phyloP scores from a whole-genome alignment of 179 eudicot species.

The Beta macrorhiza region DNA sequence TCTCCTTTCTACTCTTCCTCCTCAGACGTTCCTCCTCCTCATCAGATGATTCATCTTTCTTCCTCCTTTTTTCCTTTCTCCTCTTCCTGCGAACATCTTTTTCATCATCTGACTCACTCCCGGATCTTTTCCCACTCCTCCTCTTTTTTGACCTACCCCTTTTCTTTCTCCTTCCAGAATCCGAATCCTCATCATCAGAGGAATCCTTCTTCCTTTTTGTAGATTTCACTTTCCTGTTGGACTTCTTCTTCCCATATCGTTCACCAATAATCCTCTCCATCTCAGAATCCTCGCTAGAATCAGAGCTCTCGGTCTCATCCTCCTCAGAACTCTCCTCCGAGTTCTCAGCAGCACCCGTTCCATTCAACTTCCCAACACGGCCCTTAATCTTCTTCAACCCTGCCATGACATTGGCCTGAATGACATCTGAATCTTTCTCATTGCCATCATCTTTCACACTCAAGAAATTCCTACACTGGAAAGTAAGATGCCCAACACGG shows the following conservation, averaged over 20 bases:
- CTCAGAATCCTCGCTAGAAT: constrained; percentile 83
- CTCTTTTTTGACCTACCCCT: constrained; percentile 76
- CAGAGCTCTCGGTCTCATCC: constrained; percentile 71
- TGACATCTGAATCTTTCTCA: constrained; percentile 51
- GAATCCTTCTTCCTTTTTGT: constrained; percentile 43
- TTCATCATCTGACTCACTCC: constrained; percentile 56
- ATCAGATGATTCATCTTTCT: constrained; percentile 65
- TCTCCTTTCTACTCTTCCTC: constrained; percentile 75
- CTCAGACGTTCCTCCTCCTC: constrained; percentile 54
- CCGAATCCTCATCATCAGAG: constrained; percentile 52
- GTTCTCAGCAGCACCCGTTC: constrained; percentile 42
- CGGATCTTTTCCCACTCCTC: constrained; percentile 53
- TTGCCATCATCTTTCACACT: constrained; percentile 60
- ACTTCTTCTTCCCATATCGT: constrained; percentile 49
- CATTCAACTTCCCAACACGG: constrained; percentile 37
- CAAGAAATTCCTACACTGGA: constrained; percentile 84
- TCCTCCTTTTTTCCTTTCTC: constrained; percentile 59
- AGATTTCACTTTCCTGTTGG: constrained; percentile 38
- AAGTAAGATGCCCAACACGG: constrained; percentile 89
- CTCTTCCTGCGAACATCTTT: constrained; percentile 49
- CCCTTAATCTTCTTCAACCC: constrained; percentile 74
- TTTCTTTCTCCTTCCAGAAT: constrained; percentile 47
- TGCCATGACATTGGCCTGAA: constrained; percentile 63
- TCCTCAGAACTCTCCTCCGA: constrained; percentile 64
- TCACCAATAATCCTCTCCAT: constrained; percentile 72